Percentiles rank a stretch among this genome's conserved stretches.
phyloP scores from a whole-genome alignment of 306 rosid genomes.

The Fagus sylvatica region DNA sequence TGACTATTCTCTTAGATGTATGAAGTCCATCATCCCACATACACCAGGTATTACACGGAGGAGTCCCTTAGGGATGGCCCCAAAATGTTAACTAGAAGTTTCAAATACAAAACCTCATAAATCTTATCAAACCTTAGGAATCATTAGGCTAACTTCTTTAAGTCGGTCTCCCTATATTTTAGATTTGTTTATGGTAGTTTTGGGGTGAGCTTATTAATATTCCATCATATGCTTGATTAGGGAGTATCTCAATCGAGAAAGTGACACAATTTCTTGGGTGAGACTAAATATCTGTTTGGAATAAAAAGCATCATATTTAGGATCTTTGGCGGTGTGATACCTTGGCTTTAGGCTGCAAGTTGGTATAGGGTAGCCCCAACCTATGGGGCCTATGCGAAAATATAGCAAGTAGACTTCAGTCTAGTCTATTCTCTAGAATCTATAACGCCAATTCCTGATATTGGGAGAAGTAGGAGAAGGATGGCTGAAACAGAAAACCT shows the following conservation, averaged over 20 bases:
- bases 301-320: conserved; percentile 39
- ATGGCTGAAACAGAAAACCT: neutral
- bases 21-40: too few relatives aligned
- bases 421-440: conserved; percentile 40
- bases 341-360: conserved; percentile 59
- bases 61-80: too few relatives aligned
- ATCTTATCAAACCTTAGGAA: too few relatives aligned
- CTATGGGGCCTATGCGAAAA: conserved; percentile 45
- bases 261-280: conserved; percentile 19
- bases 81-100: too few relatives aligned
- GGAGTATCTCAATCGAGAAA: conserved; percentile 24
- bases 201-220: conserved; percentile 11
- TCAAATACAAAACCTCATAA: too few relatives aligned
- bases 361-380: conserved; percentile 55
- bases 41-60: too few relatives aligned
- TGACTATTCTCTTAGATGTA: too few relatives aligned
- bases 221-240: neutral
- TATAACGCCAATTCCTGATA: conserved; percentile 15
- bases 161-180: neutral
- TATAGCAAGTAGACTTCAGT: conserved; percentile 47
- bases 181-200: neutral
- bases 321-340: conserved; percentile 54
- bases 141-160: too few relatives aligned
- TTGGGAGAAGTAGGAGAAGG: neutral
- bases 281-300: conserved; percentile 32